phyloP scores from a whole-genome alignment of 345 rosid species.

The Crucihimalaya himalaica region DNA sequence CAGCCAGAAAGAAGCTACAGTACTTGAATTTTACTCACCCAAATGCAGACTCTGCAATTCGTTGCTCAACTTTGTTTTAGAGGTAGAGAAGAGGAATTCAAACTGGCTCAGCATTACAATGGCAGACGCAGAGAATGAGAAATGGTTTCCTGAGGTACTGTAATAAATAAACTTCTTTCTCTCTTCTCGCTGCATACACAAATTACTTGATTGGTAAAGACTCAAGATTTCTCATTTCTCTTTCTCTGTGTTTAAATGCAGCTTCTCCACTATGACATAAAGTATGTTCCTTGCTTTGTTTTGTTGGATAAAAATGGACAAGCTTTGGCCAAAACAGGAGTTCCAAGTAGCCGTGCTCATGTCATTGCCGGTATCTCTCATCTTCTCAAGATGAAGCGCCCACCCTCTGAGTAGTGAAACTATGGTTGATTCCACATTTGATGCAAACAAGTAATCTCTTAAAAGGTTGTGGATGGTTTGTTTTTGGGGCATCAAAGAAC shows the following conservation, averaged over 20 bases:
- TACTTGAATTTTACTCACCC: slow-evolving; percentile 88
- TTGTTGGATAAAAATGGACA: slow-evolving; percentile 79
- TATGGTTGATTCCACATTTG: slow-evolving; percentile 5
- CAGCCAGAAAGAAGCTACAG: slow-evolving; percentile 72
- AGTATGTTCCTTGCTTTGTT: slow-evolving; percentile 91
- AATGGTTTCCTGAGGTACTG: slow-evolving; percentile 99
- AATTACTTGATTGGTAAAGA: neutral
- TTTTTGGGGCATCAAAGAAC: neutral
- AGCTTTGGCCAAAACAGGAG: slow-evolving; percentile 82
- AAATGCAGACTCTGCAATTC: slow-evolving; percentile 89
- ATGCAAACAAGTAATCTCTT: neutral
- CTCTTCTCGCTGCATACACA: neutral
- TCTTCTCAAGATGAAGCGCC: slow-evolving; percentile 78
- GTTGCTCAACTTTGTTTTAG: slow-evolving; percentile 60
- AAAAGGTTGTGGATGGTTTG: neutral
- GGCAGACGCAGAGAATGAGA: slow-evolving; percentile 95
- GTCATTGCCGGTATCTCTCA: slow-evolving; percentile 89
- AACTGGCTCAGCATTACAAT: slow-evolving; percentile 77
- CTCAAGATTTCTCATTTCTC: neutral
- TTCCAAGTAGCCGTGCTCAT: slow-evolving; percentile 83
- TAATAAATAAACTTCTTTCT: neutral
- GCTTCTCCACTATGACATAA: slow-evolving; percentile 90
- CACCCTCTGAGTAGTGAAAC: slow-evolving; percentile 11
- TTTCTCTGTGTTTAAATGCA: slow-evolving; percentile 35
- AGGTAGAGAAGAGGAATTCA: slow-evolving; percentile 70